phyloP scores from a whole-genome alignment of 805 yeast species.

The Pichia deserticola region DNA sequence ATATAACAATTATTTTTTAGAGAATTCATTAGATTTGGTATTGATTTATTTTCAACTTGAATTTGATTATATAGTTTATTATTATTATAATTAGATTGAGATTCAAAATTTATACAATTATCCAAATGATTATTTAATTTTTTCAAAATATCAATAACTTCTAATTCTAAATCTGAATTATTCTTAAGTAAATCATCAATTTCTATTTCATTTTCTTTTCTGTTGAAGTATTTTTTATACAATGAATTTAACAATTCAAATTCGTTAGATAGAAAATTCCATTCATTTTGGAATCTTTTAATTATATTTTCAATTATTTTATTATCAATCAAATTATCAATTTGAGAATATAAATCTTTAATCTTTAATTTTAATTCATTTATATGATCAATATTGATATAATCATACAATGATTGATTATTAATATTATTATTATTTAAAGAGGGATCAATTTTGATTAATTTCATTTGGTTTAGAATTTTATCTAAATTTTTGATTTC shows the following conservation, averaged over 20 bases:
- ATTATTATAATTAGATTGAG: conserved; percentile 16
- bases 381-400: conserved; percentile 38
- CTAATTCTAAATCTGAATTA: conserved; percentile 50
- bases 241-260: conserved; percentile 19
- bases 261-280: conserved; percentile 16
- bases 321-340: conserved; percentile 23
- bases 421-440: conserved; percentile 14
- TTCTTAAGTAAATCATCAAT: conserved; percentile 28
- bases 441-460: conserved; percentile 30
- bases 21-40: conserved; percentile 48
- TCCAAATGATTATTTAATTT: conserved; percentile 79
- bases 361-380: conserved; percentile 28
- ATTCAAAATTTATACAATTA: conserved; percentile 48
- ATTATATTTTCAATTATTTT: conserved; percentile 23
- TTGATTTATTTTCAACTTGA: conserved; percentile 35
- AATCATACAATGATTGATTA: conserved; percentile 33
- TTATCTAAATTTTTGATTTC: conserved; percentile 30
- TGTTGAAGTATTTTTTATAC: conserved; percentile 8
- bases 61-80: conserved; percentile 39
- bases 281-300: conserved; percentile 20
- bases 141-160: conserved; percentile 60
- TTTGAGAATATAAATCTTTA: conserved; percentile 22
- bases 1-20: conserved; percentile 32
- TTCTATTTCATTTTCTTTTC: conserved; percentile 15
- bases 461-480: conserved; percentile 29